These are phyloP conservation scores for Drosera capensis DNA, from an alignment of 148 eudicot species.

Conservation along the genomic window DNA sequence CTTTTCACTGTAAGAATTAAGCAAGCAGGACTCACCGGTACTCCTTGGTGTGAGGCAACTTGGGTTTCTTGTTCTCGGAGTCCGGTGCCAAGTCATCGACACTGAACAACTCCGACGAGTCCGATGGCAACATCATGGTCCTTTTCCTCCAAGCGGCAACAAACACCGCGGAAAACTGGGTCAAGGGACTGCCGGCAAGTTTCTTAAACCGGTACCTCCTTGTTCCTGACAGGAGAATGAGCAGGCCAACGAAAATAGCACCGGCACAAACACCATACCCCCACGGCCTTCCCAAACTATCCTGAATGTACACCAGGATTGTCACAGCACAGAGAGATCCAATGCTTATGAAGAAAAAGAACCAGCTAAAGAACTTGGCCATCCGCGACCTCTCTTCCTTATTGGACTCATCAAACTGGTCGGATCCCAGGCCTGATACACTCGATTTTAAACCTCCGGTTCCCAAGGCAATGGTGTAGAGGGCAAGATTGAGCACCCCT, in stretches of 20 bases:
- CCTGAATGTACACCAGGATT: conserved; percentile 7
- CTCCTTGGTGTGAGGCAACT: conserved; percentile 56
- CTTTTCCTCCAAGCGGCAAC: conserved; percentile 31
- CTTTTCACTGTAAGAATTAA: neutral
- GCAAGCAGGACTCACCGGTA: conserved; percentile 33
- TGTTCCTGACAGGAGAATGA: conserved; percentile 17
- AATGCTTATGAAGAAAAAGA: conserved; percentile 10
- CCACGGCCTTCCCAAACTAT: conserved; percentile 6
- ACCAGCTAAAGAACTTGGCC: conserved; percentile 53
- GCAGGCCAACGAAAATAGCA: conserved; percentile 16
- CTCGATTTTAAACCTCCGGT: conserved; percentile 89
- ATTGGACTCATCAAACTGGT: conserved; percentile 68
- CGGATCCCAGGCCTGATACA: conserved; percentile 88
- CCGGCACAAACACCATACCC: conserved; percentile 15
- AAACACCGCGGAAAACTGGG: conserved; percentile 26
- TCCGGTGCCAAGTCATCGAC: conserved; percentile 15
- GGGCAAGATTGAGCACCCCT: conserved; percentile 42
- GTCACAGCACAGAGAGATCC: conserved; percentile 8
- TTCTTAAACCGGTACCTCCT: conserved; percentile 31
- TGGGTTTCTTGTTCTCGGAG: conserved; percentile 32
- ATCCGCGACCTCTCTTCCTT: conserved; percentile 32
- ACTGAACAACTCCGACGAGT: conserved; percentile 17
- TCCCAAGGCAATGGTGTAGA: conserved; percentile 78
- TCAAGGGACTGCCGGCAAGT: conserved; percentile 30
- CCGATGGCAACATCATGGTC: conserved; percentile 17